These are phyloP conservation scores for Solanum bukasovii DNA, from an alignment of 257 asterid species.

Conservation along the genomic window DNA sequence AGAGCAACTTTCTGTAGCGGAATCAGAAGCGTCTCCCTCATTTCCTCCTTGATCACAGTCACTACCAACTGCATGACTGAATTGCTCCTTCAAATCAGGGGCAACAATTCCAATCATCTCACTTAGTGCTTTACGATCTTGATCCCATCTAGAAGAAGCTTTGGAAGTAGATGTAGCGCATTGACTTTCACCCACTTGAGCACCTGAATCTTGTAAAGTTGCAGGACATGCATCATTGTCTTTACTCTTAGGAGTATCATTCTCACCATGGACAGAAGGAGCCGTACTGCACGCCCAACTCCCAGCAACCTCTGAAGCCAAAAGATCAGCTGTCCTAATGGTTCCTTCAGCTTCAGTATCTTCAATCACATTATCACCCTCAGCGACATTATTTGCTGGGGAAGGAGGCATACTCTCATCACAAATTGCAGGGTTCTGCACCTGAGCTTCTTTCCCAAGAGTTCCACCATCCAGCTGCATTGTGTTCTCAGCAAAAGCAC, in stretches of 20 bases:
- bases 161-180: conserved; percentile 24
- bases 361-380: background rate
- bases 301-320: conserved; percentile 85
- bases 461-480: conserved; percentile 43
- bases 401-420: background rate
- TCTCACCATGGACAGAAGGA: conserved; percentile 77
- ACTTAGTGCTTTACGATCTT: conserved; percentile 47
- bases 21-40: conserved; percentile 27
- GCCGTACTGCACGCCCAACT: conserved; percentile 94
- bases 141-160: conserved; percentile 22
- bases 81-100: conserved; percentile 64
- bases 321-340: conserved; percentile 58
- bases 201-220: conserved; percentile 40
- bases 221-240: conserved; percentile 17
- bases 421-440: background rate
- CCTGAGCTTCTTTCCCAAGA: conserved; percentile 16
- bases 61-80: conserved; percentile 37
- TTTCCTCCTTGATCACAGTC: conserved; percentile 25
- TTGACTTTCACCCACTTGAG: conserved; percentile 62
- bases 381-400: background rate
- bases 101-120: conserved; percentile 71
- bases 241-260: conserved; percentile 43
- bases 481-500: conserved; percentile 22
- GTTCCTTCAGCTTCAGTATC: conserved; percentile 62
- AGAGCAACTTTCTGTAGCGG: conserved; percentile 52